A percentile compares a stretch with the other conserved stretches of the same genome.
Evolutionary conservation across 306 rosid species (phyloP).

Genomic region (Acacia confusa): DNA sequence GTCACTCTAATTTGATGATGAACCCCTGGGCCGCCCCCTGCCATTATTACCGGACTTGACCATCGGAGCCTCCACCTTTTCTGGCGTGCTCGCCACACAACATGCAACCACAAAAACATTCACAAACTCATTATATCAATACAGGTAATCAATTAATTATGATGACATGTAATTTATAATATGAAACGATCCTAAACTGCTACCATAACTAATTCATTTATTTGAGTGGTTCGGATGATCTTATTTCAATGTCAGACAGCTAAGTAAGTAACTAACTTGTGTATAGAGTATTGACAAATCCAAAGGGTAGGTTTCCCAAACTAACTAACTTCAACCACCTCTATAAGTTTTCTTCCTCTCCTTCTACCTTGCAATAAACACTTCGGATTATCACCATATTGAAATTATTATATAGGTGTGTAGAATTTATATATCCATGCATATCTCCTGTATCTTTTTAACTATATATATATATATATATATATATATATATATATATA

Average conservation of each 20-base stretch:
- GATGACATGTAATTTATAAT: not conserved
- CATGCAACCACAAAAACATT: slow-evolving; percentile 35
- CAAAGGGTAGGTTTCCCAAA: slow-evolving; percentile 22
- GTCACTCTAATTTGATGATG: slow-evolving; percentile 63
- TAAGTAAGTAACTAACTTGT: not conserved
- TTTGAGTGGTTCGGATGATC: not conserved
- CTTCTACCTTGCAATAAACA: not conserved
- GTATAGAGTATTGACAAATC: not conserved
- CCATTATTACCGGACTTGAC: slow-evolving; percentile 47
- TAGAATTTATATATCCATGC: not conserved
- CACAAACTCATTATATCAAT: not conserved
- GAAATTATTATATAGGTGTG: not conserved
- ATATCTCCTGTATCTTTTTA: no score
- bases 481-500: no score
- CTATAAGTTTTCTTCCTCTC: not conserved
- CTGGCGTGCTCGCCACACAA: slow-evolving; percentile 40
- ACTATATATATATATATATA: no score
- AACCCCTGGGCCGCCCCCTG: slow-evolving; percentile 42
- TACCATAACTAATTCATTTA: not conserved
- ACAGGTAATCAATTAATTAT: not conserved
- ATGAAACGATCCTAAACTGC: not conserved
- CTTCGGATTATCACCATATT: not conserved
- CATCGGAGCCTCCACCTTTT: slow-evolving; percentile 33
- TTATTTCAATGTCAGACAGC: slow-evolving; percentile 18
- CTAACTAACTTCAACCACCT: not conserved